Conservation (phyloP, 495 filamentous ascomycete genomes). For the Lasiosphaeriaceae sp. region DNA sequence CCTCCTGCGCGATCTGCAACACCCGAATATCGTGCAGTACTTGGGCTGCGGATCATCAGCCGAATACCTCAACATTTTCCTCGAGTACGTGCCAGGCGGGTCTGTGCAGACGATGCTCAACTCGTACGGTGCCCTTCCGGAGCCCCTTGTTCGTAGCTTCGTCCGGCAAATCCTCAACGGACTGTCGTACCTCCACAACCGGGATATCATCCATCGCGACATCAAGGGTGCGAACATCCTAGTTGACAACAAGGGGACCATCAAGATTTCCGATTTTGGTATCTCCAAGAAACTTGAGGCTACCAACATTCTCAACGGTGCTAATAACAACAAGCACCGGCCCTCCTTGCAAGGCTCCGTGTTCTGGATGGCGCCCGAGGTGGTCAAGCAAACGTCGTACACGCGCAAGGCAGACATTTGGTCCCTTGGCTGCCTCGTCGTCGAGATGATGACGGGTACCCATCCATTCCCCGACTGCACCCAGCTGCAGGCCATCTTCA, state of each 20-base stretch:
- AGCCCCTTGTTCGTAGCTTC: slow-evolving; percentile 92
- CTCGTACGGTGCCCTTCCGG: slow-evolving; percentile 90
- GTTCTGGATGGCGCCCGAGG: slow-evolving; percentile 99
- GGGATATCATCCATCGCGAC: slow-evolving; percentile 96
- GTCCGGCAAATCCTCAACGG: slow-evolving; percentile 93
- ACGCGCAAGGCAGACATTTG: slow-evolving; percentile 99
- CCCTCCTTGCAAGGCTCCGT: slow-evolving; percentile 95
- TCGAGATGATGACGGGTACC: slow-evolving; percentile 97
- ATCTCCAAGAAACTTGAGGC: slow-evolving; percentile 76
- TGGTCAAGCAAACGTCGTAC: slow-evolving; percentile 95
- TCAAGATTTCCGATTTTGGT: slow-evolving; percentile 99
- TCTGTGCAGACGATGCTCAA: slow-evolving; percentile 98
- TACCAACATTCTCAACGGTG: slow-evolving; percentile 49
- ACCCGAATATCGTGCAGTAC: slow-evolving; percentile 98
- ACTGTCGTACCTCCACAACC: slow-evolving; percentile 90
- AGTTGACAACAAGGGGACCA: slow-evolving; percentile 96
- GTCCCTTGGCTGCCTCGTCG: slow-evolving; percentile 93
- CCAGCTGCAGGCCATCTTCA: slow-evolving; percentile 97
- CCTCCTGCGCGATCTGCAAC: slow-evolving; percentile 88
- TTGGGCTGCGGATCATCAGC: slow-evolving; percentile 89
- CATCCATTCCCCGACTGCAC: slow-evolving; percentile 97
- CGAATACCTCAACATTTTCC: slow-evolving; percentile 96
- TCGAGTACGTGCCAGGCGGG: slow-evolving; percentile 97
- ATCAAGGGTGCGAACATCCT: slow-evolving; percentile 99
- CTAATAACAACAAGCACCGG: slow-evolving; percentile 69